A percentile compares a stretch with the other conserved stretches of the same genome.
phyloP scores from a whole-genome alignment of 768 basidiomycete genomes.

The Serendipita sp. region DNA sequence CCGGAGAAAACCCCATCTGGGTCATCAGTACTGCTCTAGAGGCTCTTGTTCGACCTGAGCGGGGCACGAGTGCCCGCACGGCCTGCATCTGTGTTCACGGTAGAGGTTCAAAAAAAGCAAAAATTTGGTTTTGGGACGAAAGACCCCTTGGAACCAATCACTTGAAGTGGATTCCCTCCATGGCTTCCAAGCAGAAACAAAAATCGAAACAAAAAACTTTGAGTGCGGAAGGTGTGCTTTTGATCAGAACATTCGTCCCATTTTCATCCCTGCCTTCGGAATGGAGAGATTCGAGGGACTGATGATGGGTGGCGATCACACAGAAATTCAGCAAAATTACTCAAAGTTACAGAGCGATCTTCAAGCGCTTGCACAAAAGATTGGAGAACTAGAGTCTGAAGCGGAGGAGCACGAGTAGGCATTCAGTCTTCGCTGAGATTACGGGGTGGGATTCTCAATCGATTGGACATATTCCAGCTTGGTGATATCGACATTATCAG shows the following conservation, averaged over 20 bases:
- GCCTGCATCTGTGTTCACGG: neutral
- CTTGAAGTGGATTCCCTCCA: neutral
- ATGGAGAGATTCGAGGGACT: neutral
- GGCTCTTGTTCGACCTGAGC: neutral
- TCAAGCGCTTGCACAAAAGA: conserved; percentile 83
- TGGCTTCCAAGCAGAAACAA: conserved; percentile 1
- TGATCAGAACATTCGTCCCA: neutral
- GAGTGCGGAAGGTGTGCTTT: neutral
- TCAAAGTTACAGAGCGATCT: conserved; percentile 74
- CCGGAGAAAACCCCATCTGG: neutral
- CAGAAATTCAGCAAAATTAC: conserved; percentile 75
- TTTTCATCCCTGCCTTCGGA: neutral
- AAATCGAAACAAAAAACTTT: conserved; percentile 7
- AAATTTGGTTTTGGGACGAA: too few relatives aligned
- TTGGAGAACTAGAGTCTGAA: conserved; percentile 90
- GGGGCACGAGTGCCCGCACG: neutral
- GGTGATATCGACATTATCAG: conserved; percentile 74
- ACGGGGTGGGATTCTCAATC: neutral
- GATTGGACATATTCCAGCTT: conserved; percentile 34
- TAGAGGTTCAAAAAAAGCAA: neutral
- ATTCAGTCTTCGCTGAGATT: neutral
- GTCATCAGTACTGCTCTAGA: neutral
- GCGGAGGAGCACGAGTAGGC: conserved; percentile 87
- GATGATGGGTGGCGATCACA: neutral
- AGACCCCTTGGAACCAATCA: neutral